Evolutionary conservation across 192 early-diverging fungal genomes (phyloP).

Genomic region (Backusella westeae): DNA sequence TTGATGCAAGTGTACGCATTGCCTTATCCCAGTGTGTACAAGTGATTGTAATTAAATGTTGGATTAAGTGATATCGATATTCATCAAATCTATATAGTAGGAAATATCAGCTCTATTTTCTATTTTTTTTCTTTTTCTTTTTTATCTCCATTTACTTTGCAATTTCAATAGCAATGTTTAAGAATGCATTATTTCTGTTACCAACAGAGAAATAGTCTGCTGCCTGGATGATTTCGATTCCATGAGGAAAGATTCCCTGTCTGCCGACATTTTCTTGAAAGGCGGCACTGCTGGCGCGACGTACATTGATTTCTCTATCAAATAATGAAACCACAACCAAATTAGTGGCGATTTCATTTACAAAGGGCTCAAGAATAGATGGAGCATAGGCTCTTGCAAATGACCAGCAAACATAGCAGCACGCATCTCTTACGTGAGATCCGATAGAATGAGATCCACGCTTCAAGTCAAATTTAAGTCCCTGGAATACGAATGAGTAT

Average conservation of each 20-base stretch:
- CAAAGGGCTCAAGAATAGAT: slow-evolving; percentile 62
- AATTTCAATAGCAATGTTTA: slow-evolving; percentile 68
- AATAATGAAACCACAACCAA: slow-evolving; percentile 80
- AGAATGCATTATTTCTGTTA: slow-evolving; percentile 72
- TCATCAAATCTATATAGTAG: slow-evolving; percentile 58
- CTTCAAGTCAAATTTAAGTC: slow-evolving; percentile 87
- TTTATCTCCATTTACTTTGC: slow-evolving; percentile 51
- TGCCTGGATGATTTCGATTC: slow-evolving; percentile 85
- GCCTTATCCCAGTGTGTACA: slow-evolving; percentile 86
- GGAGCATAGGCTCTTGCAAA: slow-evolving; percentile 90
- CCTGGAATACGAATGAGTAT: slow-evolving; percentile 74
- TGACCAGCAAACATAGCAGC: slow-evolving; percentile 97
- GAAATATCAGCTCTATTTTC: neutral
- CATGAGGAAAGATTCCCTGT: slow-evolving; percentile 86
- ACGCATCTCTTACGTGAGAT: slow-evolving; percentile 91
- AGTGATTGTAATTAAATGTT: slow-evolving; percentile 65
- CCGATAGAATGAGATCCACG: slow-evolving; percentile 91
- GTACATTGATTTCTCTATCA: slow-evolving; percentile 93
- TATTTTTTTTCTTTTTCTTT: neutral
- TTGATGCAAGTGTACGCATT: slow-evolving; percentile 76
- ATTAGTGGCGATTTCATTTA: slow-evolving; percentile 64
- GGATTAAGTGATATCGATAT: slow-evolving; percentile 72
- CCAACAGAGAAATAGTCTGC: slow-evolving; percentile 95
- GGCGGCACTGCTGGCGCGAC: slow-evolving; percentile 91
- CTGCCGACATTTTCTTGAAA: slow-evolving; percentile 98